Evolutionary conservation across 1,284 basidiomycete species (phyloP).

Genomic region (Cryptococcus depauperatus): DNA sequence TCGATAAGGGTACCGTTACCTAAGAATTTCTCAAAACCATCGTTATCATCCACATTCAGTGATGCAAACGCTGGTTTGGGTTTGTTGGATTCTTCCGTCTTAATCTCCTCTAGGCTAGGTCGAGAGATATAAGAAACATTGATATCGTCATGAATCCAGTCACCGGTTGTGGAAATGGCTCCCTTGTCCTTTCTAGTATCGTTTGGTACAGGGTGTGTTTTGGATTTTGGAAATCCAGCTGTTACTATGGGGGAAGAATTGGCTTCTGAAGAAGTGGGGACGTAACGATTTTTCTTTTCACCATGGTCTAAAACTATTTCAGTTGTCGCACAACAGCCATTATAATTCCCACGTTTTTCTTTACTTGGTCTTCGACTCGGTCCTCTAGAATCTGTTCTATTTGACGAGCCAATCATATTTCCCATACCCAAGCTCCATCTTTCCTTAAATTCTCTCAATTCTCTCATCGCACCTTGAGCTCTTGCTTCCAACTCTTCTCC

Average conservation of each 20-base stretch:
- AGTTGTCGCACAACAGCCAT: neutral
- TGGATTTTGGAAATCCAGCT: constrained; percentile 22
- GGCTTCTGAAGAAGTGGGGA: constrained; percentile 30
- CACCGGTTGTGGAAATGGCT: neutral
- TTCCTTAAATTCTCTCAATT: constrained; percentile 33
- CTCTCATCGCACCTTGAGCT: constrained; percentile 35
- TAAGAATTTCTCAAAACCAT: constrained; percentile 10
- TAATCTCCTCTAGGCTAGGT: neutral
- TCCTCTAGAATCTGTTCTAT: constrained; percentile 14
- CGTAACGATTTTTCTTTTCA: constrained; percentile 25
- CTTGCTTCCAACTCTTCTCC: constrained; percentile 35
- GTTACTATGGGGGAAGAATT: constrained; percentile 32
- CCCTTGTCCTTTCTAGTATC: neutral
- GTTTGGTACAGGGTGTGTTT: constrained; percentile 17
- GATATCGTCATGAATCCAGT: neutral
- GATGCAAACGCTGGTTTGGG: constrained; percentile 21
- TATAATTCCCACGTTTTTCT: neutral
- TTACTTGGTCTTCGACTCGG: constrained; percentile 10
- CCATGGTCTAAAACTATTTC: constrained; percentile 8
- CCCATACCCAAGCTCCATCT: constrained; percentile 19
- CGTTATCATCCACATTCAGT: constrained; percentile 5
- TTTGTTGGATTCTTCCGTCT: neutral
- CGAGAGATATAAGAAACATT: neutral
- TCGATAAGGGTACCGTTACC: constrained; percentile 1
- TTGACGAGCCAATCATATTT: constrained; percentile 7